A percentile compares a stretch with the other conserved stretches of the same genome.
These are phyloP conservation scores for Sclerospora graminicola DNA, from an alignment of 352 stramenopile species.

Conservation along the genomic window DNA sequence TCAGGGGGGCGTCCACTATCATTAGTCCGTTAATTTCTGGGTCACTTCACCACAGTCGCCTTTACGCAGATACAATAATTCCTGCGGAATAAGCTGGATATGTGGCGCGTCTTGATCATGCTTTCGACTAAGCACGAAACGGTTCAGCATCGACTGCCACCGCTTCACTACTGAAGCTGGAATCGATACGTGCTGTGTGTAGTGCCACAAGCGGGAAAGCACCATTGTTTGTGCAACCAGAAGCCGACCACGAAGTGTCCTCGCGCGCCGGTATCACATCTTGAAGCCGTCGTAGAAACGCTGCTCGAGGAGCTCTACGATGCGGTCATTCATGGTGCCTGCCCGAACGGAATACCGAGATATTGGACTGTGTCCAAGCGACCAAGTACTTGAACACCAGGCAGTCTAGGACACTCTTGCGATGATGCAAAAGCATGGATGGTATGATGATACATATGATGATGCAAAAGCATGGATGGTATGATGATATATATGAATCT, in stretches of 20 bases:
- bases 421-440: no score
- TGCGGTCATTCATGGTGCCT: neutral
- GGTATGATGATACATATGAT: no score
- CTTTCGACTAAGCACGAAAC: neutral
- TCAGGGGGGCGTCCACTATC: no score
- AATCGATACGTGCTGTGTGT: neutral
- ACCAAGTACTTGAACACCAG: neutral
- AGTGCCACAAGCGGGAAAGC: conserved; percentile 1
- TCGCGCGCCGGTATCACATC: neutral
- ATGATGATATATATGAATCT: no score
- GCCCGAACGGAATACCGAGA: conserved; percentile 1
- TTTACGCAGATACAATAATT: neutral
- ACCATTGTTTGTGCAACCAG: neutral
- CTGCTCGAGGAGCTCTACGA: neutral
- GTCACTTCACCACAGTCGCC: no score
- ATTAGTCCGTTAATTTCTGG: no score
- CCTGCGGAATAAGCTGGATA: neutral
- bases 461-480: no score
- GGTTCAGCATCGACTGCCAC: neutral
- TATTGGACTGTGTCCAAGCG: neutral
- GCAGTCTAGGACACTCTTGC: neutral
- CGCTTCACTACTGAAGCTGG: neutral
- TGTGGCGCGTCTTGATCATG: neutral
- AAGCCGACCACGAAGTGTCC: conserved; percentile 1
- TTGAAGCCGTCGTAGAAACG: neutral